These are phyloP conservation scores for Claviceps quebecensis DNA, from an alignment of 2,329 filamentous ascomycete species.

Conservation along the genomic window DNA sequence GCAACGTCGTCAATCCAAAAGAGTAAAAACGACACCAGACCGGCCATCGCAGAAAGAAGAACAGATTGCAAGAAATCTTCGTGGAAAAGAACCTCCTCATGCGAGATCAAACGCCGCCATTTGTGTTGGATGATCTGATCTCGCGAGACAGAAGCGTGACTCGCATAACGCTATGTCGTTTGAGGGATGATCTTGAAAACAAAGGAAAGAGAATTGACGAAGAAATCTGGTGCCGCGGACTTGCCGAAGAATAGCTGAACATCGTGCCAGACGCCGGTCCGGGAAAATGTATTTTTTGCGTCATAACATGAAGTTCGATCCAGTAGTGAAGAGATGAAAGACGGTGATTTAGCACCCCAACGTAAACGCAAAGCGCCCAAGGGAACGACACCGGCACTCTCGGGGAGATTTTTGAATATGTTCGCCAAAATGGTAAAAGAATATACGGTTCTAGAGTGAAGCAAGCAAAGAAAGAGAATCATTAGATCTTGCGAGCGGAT, in stretches of 20 bases:
- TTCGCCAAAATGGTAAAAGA: conserved; percentile 36
- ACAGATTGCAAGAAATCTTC: conserved; percentile 9
- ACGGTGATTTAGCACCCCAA: no score
- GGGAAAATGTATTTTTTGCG: no score
- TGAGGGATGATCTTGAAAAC: conserved; percentile 12
- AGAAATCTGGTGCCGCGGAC: neutral
- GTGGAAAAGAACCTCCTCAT: conserved; percentile 13
- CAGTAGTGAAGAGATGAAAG: no score
- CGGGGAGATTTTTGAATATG: conserved; percentile 24
- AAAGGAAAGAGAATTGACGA: conserved; percentile 13
- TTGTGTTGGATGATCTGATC: conserved; percentile 28
- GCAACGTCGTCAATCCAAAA: neutral
- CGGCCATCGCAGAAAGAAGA: conserved; percentile 6
- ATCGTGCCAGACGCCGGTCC: no score
- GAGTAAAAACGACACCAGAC: conserved; percentile 3
- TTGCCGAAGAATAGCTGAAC: no score
- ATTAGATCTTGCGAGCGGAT: conserved; percentile 20
- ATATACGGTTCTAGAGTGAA: conserved; percentile 8
- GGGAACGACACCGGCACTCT: conserved; percentile 19
- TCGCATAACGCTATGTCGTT: conserved; percentile 9
- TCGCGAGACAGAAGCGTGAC: conserved; percentile 18
- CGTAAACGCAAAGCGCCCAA: neutral
- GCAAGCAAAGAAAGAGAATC: conserved; percentile 9
- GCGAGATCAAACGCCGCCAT: conserved; percentile 18
- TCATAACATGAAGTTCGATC: no score